Evolutionary conservation across 2,329 filamentous ascomycete species (phyloP).

Genomic region (Colletotrichum australisinense): DNA sequence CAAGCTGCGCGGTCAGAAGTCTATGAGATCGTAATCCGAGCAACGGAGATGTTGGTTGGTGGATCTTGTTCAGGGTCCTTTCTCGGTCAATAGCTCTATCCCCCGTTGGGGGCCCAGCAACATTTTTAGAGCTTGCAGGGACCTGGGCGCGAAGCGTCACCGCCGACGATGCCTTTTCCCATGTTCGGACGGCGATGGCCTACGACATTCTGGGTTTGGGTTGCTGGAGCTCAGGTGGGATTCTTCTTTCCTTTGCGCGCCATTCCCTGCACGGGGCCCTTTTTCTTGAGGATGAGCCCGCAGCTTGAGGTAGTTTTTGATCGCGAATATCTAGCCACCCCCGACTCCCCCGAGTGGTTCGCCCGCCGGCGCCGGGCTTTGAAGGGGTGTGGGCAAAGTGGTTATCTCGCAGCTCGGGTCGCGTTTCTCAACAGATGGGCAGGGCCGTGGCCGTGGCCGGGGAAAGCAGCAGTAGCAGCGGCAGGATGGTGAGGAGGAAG

Average conservation of each 20-base stretch:
- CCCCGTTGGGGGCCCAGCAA: not conserved
- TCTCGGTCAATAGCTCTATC: slow-evolving; percentile 2
- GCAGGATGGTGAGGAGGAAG: slow-evolving; percentile 6
- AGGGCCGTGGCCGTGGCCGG: not conserved
- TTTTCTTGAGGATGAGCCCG: slow-evolving; percentile 5
- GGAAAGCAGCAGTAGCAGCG: not conserved
- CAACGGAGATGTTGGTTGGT: slow-evolving; percentile 13
- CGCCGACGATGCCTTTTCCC: not conserved
- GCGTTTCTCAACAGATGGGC: slow-evolving; percentile 23
- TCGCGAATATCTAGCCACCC: slow-evolving; percentile 1
- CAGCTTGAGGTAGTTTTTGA: not conserved
- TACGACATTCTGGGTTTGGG: not conserved
- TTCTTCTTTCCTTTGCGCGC: slow-evolving; percentile 8
- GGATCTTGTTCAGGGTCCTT: slow-evolving; percentile 2
- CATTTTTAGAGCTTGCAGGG: slow-evolving; percentile 21
- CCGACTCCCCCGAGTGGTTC: slow-evolving; percentile 1
- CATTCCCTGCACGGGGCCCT: slow-evolving; percentile 11
- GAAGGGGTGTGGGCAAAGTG: not conserved
- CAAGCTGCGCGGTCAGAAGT: not conserved
- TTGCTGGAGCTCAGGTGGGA: not conserved
- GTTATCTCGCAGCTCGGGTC: not conserved
- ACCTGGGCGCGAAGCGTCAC: not conserved
- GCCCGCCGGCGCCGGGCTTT: slow-evolving; percentile 2
- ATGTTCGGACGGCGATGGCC: slow-evolving; percentile 5
- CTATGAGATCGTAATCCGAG: slow-evolving; percentile 5